phyloP scores from a whole-genome alignment of 2,329 filamentous ascomycete genomes.

The Teratosphaeria gauchensis region DNA sequence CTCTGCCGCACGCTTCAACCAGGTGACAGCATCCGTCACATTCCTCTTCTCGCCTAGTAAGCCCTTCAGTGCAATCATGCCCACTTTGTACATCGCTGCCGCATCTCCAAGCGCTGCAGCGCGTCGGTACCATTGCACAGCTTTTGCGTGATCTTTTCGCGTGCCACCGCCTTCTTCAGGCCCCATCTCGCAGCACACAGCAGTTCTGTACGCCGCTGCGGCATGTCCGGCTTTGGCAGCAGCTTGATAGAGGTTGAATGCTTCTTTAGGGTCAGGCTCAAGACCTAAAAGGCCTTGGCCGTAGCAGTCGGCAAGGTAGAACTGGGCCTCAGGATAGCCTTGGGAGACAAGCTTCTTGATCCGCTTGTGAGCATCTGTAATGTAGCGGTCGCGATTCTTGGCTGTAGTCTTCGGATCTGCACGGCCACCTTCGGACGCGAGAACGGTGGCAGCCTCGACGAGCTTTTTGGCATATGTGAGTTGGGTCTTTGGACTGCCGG shows the following conservation, averaged over 20 bases:
- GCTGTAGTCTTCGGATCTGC: conserved; percentile 54
- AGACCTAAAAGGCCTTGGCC: conserved; percentile 71
- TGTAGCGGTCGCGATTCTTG: conserved; percentile 68
- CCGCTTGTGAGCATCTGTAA: conserved; percentile 78
- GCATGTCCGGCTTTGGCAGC: conserved; percentile 83
- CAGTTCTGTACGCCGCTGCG: conserved; percentile 82
- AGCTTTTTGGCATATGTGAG: conserved; percentile 72
- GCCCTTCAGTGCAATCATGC: conserved; percentile 90
- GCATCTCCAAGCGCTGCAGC: conserved; percentile 83
- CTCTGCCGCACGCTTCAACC: conserved; percentile 89
- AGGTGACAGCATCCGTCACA: conserved; percentile 74
- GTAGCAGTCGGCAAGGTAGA: conserved; percentile 82
- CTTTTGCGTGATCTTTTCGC: conserved; percentile 79
- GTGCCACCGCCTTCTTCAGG: conserved; percentile 91
- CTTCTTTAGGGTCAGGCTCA: conserved; percentile 79
- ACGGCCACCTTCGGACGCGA: conserved; percentile 67
- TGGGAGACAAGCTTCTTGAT: conserved; percentile 73
- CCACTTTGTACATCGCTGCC: conserved; percentile 96
- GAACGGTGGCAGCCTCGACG: conserved; percentile 70
- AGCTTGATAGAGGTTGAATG: conserved; percentile 85
- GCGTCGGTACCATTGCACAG: conserved; percentile 96
- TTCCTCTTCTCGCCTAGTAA: conserved; percentile 80
- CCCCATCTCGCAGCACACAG: conserved; percentile 94
- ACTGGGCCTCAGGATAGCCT: conserved; percentile 79
- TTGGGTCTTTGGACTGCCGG: conserved; percentile 61